Base-by-base conservation (phyloP, 225 moss, liverwort and hornwort species). In the Marchantia polymorpha region DNA sequence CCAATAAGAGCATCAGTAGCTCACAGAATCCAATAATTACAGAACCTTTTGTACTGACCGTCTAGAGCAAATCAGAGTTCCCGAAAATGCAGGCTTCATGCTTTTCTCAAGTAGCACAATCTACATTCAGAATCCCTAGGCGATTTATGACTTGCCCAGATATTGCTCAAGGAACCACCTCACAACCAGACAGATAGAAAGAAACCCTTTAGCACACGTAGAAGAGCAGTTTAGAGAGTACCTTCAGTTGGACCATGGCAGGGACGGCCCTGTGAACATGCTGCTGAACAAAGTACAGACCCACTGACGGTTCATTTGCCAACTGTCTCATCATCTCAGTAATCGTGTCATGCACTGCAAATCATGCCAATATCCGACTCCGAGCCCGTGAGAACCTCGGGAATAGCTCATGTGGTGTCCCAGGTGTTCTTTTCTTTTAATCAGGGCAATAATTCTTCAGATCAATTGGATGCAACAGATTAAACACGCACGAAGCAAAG, bases 191-290 rank as follows among this genome's bases (percentile, higher is more conserved):
- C 9, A 47, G 51, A 22, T n/a, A 23, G 23, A 39, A 39, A 39
- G 5, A 39, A 39, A 39, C 2, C 39, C 39, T 39, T 39, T 2
- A 39, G 39, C 39, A 61, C 61, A 17, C n/a, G 30, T 39, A 39
- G 46, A 69, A 69, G 17, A 39, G 30, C 13, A 19, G 11, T 1
- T 6, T 55, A 30, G 3, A 31, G 64, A 60, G 52, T 58, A 99
- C 97, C 97, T 94, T 99, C 26, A 99, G 86, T 22, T 85, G 86
- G 64, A 99, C 83, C 70, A 99, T 89, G 13, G 86, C 93, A 26
- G 97, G 97, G 58, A 99, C 93, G 67, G 94, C 97, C 85, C 89
- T 94, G n/a, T 94, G 97, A 69, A 99, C 97, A 88, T 99, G 97
- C 83, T 99, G 94, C 84, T 99, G 97, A 80, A 99, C 97, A 85